A percentile compares a stretch with the other conserved stretches of the same genome.
Conservation (phyloP, 768 basidiomycete species). For the Stropharia rugosoannulata region DNA sequence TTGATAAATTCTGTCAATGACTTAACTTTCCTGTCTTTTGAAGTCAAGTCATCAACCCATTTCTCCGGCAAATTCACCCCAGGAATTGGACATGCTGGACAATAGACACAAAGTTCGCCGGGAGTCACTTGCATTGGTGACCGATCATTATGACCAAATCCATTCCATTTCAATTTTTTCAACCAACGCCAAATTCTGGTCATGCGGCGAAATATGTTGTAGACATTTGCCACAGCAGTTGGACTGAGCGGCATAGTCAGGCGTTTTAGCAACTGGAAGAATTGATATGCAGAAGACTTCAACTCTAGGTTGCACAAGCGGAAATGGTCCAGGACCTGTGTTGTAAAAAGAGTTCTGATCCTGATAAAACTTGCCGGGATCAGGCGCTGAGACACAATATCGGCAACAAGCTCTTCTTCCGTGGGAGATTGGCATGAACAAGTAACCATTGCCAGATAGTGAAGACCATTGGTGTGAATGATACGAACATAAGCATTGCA, state of each 20-base stretch:
- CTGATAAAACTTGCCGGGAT: slow-evolving; percentile 9
- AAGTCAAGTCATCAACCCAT: too few relatives aligned
- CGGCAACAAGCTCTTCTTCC: neutral
- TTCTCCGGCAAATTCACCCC: slow-evolving; percentile 13
- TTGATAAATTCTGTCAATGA: too few relatives aligned
- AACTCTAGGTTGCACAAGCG: slow-evolving; percentile 13
- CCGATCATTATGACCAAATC: neutral
- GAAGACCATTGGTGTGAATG: slow-evolving; percentile 17
- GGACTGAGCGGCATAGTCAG: slow-evolving; percentile 5
- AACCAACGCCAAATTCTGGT: slow-evolving; percentile 15
- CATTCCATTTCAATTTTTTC: slow-evolving; percentile 8
- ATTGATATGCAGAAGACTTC: slow-evolving; percentile 16
- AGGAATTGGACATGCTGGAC: slow-evolving; percentile 16
- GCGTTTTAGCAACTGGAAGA: slow-evolving; percentile 9
- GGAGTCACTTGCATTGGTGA: neutral
- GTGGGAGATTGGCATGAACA: slow-evolving; percentile 7
- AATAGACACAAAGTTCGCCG: slow-evolving; percentile 13
- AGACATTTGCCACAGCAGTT: neutral
- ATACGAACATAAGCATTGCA: slow-evolving; percentile 6
- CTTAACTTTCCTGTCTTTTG: too few relatives aligned
- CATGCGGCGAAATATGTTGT: slow-evolving; percentile 12
- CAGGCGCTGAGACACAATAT: slow-evolving; percentile 4
- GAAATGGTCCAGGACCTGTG: slow-evolving; percentile 3
- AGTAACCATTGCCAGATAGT: slow-evolving; percentile 9
- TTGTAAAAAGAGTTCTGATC: slow-evolving; percentile 13